Conservation (phyloP, 768 basidiomycete genomes). For the Neoboletus magnificus region DNA sequence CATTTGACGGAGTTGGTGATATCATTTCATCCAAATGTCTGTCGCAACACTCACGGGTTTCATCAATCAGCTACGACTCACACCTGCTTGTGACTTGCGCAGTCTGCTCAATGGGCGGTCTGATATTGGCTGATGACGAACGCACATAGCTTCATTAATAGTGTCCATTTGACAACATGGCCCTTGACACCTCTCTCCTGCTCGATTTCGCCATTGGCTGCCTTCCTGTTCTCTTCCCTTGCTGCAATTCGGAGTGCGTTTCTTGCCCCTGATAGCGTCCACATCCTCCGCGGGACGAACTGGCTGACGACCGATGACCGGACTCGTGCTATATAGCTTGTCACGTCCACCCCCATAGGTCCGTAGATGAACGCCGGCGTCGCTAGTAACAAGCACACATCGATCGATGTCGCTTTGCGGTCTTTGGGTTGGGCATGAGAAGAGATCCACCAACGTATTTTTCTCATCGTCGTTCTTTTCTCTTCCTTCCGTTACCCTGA, state of each 20-base stretch:
- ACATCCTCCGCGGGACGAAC: neutral
- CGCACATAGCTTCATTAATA: neutral
- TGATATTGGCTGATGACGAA: neutral
- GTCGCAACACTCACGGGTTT: neutral
- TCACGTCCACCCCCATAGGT: too few relatives aligned
- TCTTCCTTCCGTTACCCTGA: neutral
- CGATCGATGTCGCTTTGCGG: neutral
- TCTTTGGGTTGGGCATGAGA: neutral
- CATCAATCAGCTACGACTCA: too few relatives aligned
- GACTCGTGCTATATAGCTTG: too few relatives aligned
- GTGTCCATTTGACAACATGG: neutral
- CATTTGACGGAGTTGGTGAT: too few relatives aligned
- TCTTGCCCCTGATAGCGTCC: neutral
- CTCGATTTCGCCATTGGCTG: neutral
- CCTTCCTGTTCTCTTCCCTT: neutral
- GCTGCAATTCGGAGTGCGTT: neutral
- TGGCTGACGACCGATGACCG: neutral
- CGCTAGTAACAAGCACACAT: neutral
- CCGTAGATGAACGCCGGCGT: too few relatives aligned
- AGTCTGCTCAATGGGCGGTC: neutral
- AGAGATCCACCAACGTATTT: neutral
- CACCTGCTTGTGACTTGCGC: neutral
- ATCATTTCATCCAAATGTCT: too few relatives aligned
- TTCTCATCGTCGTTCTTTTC: neutral
- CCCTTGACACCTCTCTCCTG: neutral